Percentiles rank a stretch among this genome's conserved stretches.
phyloP scores from a whole-genome alignment of 108 stramenopile genomes.

The Schizochytrium sp. region DNA sequence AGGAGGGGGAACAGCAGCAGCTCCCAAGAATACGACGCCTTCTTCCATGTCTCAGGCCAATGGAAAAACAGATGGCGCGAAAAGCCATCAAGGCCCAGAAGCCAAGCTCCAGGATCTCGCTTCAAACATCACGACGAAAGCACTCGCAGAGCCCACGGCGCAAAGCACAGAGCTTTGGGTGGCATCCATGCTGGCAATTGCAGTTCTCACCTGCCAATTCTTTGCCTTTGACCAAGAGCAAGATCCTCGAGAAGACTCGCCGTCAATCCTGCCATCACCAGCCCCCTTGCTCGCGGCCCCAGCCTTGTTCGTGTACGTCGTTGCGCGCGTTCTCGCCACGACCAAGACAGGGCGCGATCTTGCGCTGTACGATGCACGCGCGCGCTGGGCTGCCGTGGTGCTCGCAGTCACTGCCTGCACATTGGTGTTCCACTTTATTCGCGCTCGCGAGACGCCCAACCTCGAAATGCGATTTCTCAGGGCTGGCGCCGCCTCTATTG shows the following conservation, averaged over 20 bases:
- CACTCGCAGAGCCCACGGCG: too few species aligned
- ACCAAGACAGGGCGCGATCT: not conserved
- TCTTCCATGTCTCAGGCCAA: not conserved
- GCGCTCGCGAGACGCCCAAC: not conserved
- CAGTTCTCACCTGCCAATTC: not conserved
- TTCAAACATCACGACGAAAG: too few species aligned
- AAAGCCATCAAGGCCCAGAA: too few species aligned
- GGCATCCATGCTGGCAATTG: not conserved
- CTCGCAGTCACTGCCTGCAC: not conserved
- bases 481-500: not conserved
- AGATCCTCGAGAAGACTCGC: not conserved
- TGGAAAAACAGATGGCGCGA: too few species aligned
- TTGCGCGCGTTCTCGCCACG: not conserved
- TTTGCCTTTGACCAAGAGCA: not conserved
- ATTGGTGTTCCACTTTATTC: not conserved
- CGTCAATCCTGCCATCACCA: not conserved
- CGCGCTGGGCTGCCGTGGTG: not conserved
- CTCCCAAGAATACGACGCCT: not conserved
- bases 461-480: not conserved
- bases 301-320: not conserved
- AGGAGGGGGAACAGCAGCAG: too few species aligned
- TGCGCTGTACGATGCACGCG: not conserved
- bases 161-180: not conserved
- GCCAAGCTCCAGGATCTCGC: too few species aligned
- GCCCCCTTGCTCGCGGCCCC: too few species aligned